Conservation (phyloP, 106 monocot species). For the Triglochin maritima region DNA sequence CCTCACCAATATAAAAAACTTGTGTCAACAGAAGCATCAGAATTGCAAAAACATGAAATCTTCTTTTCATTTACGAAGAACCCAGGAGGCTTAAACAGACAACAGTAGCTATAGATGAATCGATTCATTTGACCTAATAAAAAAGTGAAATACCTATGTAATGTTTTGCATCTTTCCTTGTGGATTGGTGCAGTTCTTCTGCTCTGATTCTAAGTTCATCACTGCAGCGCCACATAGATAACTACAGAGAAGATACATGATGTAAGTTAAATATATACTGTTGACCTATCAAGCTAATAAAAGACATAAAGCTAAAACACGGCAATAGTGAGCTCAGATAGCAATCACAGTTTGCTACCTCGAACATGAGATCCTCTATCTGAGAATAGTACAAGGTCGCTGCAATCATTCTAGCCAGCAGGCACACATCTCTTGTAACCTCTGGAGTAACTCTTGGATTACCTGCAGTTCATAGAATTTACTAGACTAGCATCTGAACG, state of each 20-base stretch:
- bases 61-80: too few relatives aligned
- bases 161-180: conserved; percentile 77
- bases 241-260: conserved; percentile 24
- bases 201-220: conserved; percentile 70
- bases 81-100: too few relatives aligned
- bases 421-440: conserved; percentile 96
- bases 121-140: background rate
- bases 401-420: conserved; percentile 98
- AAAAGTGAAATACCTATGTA: conserved; percentile 58
- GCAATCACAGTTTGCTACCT: conserved; percentile 30
- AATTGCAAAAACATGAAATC: too few relatives aligned
- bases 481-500: background rate
- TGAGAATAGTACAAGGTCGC: conserved; percentile 91
- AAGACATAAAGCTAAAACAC: background rate
- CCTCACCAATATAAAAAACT: too few relatives aligned
- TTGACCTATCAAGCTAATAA: background rate
- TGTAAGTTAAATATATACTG: background rate
- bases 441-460: conserved; percentile 99
- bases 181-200: conserved; percentile 48
- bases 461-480: conserved; percentile 24
- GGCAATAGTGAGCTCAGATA: background rate
- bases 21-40: too few relatives aligned
- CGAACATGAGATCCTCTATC: conserved; percentile 99
- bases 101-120: background rate
- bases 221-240: conserved; percentile 99